phyloP scores from a whole-genome alignment of 352 stramenopile species.

The Pythium scleroteichum region DNA sequence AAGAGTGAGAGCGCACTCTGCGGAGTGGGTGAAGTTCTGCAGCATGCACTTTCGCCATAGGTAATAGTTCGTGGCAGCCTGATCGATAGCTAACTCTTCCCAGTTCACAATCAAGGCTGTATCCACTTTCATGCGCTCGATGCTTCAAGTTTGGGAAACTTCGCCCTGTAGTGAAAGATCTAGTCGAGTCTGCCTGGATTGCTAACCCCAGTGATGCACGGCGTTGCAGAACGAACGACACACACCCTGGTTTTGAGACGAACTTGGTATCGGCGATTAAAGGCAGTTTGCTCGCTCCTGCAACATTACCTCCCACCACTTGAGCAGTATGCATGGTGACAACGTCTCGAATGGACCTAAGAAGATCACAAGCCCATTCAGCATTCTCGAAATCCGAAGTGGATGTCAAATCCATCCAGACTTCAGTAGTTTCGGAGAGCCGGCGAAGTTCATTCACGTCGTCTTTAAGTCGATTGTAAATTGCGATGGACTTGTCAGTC shows the following conservation, averaged over 20 bases:
- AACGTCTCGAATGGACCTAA: slow-evolving; percentile 45
- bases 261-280: background rate
- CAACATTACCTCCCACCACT: too few species aligned
- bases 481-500: slow-evolving; percentile 58
- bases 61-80: slow-evolving; percentile 39
- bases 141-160: slow-evolving; percentile 53
- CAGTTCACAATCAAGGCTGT: slow-evolving; percentile 38
- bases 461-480: slow-evolving; percentile 68
- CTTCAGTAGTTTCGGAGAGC: slow-evolving; percentile 72
- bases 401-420: slow-evolving; percentile 82
- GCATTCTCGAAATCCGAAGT: slow-evolving; percentile 71
- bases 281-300: background rate
- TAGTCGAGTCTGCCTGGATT: too few species aligned
- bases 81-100: slow-evolving; percentile 55
- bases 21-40: slow-evolving; percentile 5
- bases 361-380: slow-evolving; percentile 40
- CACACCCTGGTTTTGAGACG: background rate
- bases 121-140: slow-evolving; percentile 31
- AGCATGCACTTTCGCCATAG: slow-evolving; percentile 8
- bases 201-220: too few species aligned
- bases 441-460: slow-evolving; percentile 63
- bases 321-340: slow-evolving; percentile 24
- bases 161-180: slow-evolving; percentile 29
- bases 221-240: too few species aligned
- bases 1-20: slow-evolving; percentile 22